Conservation (phyloP, 495 filamentous ascomycete species). For the Aspergillus avenaceus region DNA sequence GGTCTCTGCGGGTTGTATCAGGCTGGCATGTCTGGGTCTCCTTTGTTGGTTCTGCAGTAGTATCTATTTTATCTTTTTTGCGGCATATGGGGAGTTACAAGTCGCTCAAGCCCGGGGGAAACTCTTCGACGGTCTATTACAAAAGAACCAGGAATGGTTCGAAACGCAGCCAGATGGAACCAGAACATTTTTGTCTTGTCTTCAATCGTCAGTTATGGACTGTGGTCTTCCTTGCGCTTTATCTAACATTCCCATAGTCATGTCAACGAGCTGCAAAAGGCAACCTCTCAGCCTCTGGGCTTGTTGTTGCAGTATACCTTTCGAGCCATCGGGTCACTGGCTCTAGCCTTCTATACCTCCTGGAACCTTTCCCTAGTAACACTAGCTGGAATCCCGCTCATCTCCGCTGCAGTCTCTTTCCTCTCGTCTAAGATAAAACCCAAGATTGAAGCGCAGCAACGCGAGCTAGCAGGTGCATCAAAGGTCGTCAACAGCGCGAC, state of each 20-base stretch:
- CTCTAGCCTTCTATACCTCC: slow-evolving; percentile 69
- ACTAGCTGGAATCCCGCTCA: slow-evolving; percentile 68
- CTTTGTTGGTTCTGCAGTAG: slow-evolving; percentile 62
- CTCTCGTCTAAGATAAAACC: slow-evolving; percentile 58
- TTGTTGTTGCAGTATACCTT: slow-evolving; percentile 58
- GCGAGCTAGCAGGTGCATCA: slow-evolving; percentile 63
- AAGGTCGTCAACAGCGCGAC: slow-evolving; percentile 68
- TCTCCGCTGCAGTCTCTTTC: slow-evolving; percentile 52
- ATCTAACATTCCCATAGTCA: slow-evolving; percentile 49
- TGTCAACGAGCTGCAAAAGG: slow-evolving; percentile 75
- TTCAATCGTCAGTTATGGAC: slow-evolving; percentile 63
- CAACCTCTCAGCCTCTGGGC: slow-evolving; percentile 74
- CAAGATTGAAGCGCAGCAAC: slow-evolving; percentile 65
- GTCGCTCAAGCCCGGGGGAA: slow-evolving; percentile 57
- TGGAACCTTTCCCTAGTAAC: slow-evolving; percentile 86
- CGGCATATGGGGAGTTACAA: slow-evolving; percentile 77
- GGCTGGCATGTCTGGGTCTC: slow-evolving; percentile 56
- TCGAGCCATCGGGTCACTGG: slow-evolving; percentile 57
- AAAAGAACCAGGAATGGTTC: slow-evolving; percentile 79
- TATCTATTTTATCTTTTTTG: slow-evolving; percentile 62
- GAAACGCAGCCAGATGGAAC: slow-evolving; percentile 69
- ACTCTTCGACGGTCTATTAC: slow-evolving; percentile 63
- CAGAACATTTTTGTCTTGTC: slow-evolving; percentile 60
- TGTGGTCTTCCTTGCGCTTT: not conserved
- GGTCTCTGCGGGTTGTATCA: slow-evolving; percentile 53